Evolutionary conservation across 2,329 filamentous ascomycete genomes (phyloP).

Genomic region (Dactylellina cionopaga): DNA sequence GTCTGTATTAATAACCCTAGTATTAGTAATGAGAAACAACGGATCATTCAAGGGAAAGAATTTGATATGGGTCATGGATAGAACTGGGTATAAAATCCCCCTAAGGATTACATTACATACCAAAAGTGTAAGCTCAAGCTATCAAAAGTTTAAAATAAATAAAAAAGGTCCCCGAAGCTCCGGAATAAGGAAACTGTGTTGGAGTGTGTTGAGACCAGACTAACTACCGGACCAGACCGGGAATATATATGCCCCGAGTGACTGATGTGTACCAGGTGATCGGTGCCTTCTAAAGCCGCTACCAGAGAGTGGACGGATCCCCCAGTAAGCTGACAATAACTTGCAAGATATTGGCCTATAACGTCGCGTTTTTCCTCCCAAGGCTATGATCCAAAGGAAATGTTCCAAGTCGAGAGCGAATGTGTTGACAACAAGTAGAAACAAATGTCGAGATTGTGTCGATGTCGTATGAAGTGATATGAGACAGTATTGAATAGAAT

Average conservation of each 20-base stretch:
- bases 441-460: background rate
- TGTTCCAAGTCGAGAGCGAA: background rate
- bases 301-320: constrained; percentile 6
- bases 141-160: background rate
- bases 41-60: too few species aligned
- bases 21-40: too few species aligned
- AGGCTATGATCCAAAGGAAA: background rate
- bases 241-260: constrained; percentile 15
- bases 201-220: constrained; percentile 5
- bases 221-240: constrained; percentile 20
- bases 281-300: background rate
- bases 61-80: too few species aligned
- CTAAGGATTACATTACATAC: too few species aligned
- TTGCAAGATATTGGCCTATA: constrained; percentile 13
- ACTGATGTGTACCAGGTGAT: constrained; percentile 4
- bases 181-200: background rate
- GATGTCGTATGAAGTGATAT: background rate
- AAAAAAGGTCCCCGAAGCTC: background rate
- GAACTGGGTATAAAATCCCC: too few species aligned
- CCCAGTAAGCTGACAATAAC: constrained; percentile 34
- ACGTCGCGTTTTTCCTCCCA: background rate
- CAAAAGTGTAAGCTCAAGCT: too few species aligned
- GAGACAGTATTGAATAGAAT: background rate
- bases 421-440: constrained; percentile 15
- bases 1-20: too few species aligned